Percentiles rank a stretch among this genome's conserved stretches.
Conservation (phyloP, 371 early-diverging fungal genomes). For the Mortierella polycephala region DNA sequence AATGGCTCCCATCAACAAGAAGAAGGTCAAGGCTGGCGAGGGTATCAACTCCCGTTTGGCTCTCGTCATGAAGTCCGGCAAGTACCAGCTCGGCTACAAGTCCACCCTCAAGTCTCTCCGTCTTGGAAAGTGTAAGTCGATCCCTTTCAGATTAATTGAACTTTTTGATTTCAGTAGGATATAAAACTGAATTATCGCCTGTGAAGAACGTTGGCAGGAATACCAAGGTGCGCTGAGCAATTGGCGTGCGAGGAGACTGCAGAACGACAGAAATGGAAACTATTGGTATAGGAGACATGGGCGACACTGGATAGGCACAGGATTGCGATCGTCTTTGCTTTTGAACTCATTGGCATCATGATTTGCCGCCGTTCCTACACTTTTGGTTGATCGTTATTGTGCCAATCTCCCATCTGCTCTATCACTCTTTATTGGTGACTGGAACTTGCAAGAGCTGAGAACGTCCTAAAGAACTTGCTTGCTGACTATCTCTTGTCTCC, state of each 20-base stretch:
- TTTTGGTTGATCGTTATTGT: background rate
- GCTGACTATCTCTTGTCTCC: slow-evolving; percentile 29
- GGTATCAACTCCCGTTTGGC: slow-evolving; percentile 98
- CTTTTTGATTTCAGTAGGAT: no score
- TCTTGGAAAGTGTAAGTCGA: slow-evolving; percentile 90
- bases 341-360: background rate
- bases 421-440: slow-evolving; percentile 49
- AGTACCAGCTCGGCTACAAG: slow-evolving; percentile 98
- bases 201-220: no score
- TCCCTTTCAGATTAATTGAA: slow-evolving; percentile 4
- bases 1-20: slow-evolving; percentile 62
- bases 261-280: no score
- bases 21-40: slow-evolving; percentile 85
- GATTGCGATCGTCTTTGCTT: no score
- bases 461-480: slow-evolving; percentile 50
- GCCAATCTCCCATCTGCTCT: slow-evolving; percentile 8
- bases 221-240: no score
- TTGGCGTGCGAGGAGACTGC: no score
- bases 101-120: slow-evolving; percentile 97
- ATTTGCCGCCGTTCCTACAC: background rate
- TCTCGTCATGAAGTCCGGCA: slow-evolving; percentile 99
- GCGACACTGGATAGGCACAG: no score
- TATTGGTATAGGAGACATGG: no score
- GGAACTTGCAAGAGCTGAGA: slow-evolving; percentile 57
- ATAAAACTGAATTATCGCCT: no score